Evolutionary conservation across 495 filamentous ascomycete genomes (phyloP).

Genomic region (Daldinia loculata): DNA sequence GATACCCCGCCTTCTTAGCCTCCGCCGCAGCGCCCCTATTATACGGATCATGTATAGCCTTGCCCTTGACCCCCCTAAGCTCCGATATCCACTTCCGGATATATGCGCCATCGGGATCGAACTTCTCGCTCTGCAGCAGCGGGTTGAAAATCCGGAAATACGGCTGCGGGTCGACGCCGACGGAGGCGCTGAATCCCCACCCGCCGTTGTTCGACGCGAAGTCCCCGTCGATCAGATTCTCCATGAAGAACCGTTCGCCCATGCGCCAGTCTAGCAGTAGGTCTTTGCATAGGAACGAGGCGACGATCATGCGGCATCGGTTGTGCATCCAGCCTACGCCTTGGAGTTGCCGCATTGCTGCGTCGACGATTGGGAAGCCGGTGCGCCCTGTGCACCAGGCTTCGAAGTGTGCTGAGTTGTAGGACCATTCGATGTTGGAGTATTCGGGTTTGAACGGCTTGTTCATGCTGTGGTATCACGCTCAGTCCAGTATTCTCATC

Average conservation of each 20-base stretch:
- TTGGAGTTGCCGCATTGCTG: conserved; percentile 85
- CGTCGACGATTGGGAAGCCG: conserved; percentile 88
- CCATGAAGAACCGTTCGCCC: conserved; percentile 90
- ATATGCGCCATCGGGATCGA: conserved; percentile 72
- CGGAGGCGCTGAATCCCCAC: conserved; percentile 84
- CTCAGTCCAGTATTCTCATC: neutral
- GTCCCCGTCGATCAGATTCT: conserved; percentile 87
- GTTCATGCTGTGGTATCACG: conserved; percentile 72
- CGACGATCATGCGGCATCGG: conserved; percentile 86
- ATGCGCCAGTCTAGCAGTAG: conserved; percentile 90
- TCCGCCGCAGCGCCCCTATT: conserved; percentile 65
- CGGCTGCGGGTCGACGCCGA: conserved; percentile 90
- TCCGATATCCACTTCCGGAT: conserved; percentile 78
- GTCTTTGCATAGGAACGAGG: conserved; percentile 88
- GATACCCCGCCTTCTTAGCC: conserved; percentile 76
- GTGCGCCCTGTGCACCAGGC: conserved; percentile 82
- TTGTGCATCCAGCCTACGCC: conserved; percentile 87
- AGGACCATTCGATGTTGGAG: conserved; percentile 84
- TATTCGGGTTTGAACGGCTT: conserved; percentile 92
- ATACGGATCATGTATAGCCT: conserved; percentile 83
- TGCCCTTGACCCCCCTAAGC: conserved; percentile 65
- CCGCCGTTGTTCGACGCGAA: conserved; percentile 93
- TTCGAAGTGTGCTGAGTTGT: conserved; percentile 70
- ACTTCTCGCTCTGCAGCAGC: conserved; percentile 84
- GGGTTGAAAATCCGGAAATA: conserved; percentile 96